phyloP scores from a whole-genome alignment of 768 basidiomycete species.

The Suillus variegatus region DNA sequence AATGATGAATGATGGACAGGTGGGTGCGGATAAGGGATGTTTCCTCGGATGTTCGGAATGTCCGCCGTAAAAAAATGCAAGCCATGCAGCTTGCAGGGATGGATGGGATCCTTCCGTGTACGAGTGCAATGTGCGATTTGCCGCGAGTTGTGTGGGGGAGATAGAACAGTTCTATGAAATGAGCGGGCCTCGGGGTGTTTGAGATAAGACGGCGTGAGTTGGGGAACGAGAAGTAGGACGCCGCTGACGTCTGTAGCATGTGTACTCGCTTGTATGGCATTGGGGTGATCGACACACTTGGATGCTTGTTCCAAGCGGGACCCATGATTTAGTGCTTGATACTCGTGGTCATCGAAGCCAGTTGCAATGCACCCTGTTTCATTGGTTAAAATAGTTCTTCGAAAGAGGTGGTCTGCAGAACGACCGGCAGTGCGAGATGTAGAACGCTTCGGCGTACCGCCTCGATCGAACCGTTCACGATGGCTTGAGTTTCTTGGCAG shows the following conservation, averaged over 20 bases:
- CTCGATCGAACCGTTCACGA: neutral
- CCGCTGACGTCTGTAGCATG: neutral
- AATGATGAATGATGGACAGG: slow-evolving; percentile 4
- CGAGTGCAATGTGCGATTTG: slow-evolving; percentile 6
- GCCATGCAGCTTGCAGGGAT: neutral
- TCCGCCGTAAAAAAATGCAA: neutral
- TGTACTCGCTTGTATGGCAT: neutral
- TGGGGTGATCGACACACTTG: neutral
- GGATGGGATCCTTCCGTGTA: neutral
- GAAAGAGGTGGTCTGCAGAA: neutral
- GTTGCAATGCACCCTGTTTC: neutral
- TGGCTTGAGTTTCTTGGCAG: neutral
- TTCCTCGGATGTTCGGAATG: slow-evolving; percentile 4
- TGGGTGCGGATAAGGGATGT: slow-evolving; percentile 5
- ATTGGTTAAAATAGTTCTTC: neutral
- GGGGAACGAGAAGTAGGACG: neutral
- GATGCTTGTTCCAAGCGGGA: neutral
- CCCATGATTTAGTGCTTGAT: neutral
- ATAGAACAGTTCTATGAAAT: neutral
- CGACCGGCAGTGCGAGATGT: neutral
- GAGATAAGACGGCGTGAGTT: neutral
- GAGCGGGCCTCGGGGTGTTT: neutral
- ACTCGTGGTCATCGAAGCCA: neutral
- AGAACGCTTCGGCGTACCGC: neutral
- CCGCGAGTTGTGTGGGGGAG: neutral